Evolutionary conservation across 2,329 filamentous ascomycete genomes (phyloP), one percentile per base, ranked within the genome.

Genomic region (Aspergillus felis): DNA sequence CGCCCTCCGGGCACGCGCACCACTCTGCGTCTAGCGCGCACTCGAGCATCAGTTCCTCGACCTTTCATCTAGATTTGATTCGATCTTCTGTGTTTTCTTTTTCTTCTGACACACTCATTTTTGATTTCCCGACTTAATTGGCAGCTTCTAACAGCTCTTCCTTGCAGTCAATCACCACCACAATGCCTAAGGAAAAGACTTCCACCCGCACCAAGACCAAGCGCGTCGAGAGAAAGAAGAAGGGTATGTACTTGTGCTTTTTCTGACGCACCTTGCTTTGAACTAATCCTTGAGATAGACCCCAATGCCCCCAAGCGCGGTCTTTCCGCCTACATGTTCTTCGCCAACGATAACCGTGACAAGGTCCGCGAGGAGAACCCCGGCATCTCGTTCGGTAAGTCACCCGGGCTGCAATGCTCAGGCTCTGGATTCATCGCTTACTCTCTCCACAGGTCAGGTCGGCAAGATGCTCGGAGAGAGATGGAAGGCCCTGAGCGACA

Each of bases 301-400:
- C 92, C 92, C 79, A 97, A 97, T 81, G 93, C 92, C 60, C 94
- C 94, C 77, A 99, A 97, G 92, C 92, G 94, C 80, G 94, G 93
- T 83, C 91, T 99, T 52, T 97, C 94, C 54, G 94, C 94, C 64
- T 99, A 99, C 87, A 99, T 99, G 94, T 97, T 97, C 89, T 99
- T 97, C 78, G 94, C 94, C 86, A 97, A 97, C 75, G 94, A 97
- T 81, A 91, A 97, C 82, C 92, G 94, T 70, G 93, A 97, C 76
- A 96, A 94, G 78, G 94, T 99, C 69, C 91, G 94, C 70, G 92
- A 96, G 76, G 93, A 97, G 80, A 97, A 97, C 85, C 93, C 93
- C 42, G 93, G 92, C 70, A 96, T 97, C 81, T 89, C 89, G 68
- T 99, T 99, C 80, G 94, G 91, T 88, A 84, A 68, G 84, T 74